Evolutionary conservation across 2,329 filamentous ascomycete species (phyloP), one percentile per base, ranked within the genome.

Genomic region (Achaetomium macrosporum): DNA sequence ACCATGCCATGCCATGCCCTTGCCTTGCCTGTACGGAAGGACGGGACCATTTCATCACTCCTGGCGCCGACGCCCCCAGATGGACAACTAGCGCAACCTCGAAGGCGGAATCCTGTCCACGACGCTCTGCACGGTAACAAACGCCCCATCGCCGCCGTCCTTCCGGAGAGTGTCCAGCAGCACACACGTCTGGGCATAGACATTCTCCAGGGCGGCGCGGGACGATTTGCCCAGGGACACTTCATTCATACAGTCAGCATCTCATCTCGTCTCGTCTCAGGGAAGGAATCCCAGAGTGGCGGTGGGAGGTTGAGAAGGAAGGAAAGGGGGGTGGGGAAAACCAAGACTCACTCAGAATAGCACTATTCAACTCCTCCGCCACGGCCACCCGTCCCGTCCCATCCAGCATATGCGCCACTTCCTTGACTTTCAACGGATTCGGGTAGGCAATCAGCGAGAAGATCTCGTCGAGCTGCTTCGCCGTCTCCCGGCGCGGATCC

Each of bases 281-380:
- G 33, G 10, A 35, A 35, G 11, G 7, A 31, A 31, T 12, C 7
- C 7, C 30, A 31, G n/a, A n/a, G n/a, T n/a, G n/a, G n/a, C n/a
- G n/a, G n/a, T 31, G 33, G 35, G 13, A 37, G 15, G 15, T 2
- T 7, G n/a, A 37, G 15, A 8, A 16, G n/a, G 4, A 9, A 13
- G 19, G 4, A 3, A 36, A 30, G 9, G 41, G 19, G 10, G 35
- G 41, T 25, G 25, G 25, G 8, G 11, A 35, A 16, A 50, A 15
- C 3, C 17, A 25, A 17, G 11, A 45, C 77, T 84, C 73, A 95
- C 90, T 83, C 55, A 99, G 70, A 62, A 99, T 96, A 43, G 90
- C 91, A 56, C 89, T 88, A 69, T 97, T 97, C 52, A 99, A 75
- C 68, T 96, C 91, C 72, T 99, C 93, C 9, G 91, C 91, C 39